A percentile compares a stretch with the other conserved stretches of the same genome.
phyloP scores from a whole-genome alignment of 179 eudicot genomes.

The Spergularia azorica region DNA sequence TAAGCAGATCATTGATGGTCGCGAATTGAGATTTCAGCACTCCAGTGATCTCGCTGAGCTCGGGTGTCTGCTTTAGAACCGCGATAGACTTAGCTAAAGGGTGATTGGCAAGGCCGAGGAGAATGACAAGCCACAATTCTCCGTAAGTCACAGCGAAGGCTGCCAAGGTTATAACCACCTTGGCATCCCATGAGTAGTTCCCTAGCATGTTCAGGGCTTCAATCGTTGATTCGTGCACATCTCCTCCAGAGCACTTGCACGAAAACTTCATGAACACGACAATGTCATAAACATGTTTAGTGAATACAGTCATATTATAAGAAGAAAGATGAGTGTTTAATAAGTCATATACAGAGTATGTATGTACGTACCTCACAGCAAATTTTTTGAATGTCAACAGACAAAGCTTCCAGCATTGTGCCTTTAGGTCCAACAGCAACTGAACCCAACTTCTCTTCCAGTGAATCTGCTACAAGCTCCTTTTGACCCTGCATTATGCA shows the following conservation, averaged over 20 bases:
- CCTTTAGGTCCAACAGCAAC: constrained; percentile 17
- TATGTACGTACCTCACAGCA: constrained; percentile 59
- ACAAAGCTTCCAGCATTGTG: constrained; percentile 56
- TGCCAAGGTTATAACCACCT: constrained; percentile 63
- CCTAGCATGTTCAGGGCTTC: constrained; percentile 60
- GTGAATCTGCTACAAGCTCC: constrained; percentile 22
- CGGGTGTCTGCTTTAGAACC: constrained; percentile 63
- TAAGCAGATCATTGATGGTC: constrained; percentile 31
- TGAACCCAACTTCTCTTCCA: constrained; percentile 36
- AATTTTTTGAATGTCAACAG: constrained; percentile 54
- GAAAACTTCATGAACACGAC: background rate
- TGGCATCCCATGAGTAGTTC: constrained; percentile 80
- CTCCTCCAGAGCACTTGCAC: constrained; percentile 84
- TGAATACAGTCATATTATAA: no score
- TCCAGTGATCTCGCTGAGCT: constrained; percentile 37
- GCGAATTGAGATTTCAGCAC: constrained; percentile 39
- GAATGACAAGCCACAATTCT: constrained; percentile 72
- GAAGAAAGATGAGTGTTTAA: no score
- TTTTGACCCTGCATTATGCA: constrained; percentile 40
- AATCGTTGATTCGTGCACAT: constrained; percentile 65
- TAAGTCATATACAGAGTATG: no score
- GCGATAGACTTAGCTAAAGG: constrained; percentile 77
- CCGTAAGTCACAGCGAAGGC: constrained; percentile 70
- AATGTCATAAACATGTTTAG: background rate
- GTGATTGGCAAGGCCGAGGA: constrained; percentile 37